phyloP scores from a whole-genome alignment of 805 yeast genomes.

The Cyberlindnera subsufficiens region DNA sequence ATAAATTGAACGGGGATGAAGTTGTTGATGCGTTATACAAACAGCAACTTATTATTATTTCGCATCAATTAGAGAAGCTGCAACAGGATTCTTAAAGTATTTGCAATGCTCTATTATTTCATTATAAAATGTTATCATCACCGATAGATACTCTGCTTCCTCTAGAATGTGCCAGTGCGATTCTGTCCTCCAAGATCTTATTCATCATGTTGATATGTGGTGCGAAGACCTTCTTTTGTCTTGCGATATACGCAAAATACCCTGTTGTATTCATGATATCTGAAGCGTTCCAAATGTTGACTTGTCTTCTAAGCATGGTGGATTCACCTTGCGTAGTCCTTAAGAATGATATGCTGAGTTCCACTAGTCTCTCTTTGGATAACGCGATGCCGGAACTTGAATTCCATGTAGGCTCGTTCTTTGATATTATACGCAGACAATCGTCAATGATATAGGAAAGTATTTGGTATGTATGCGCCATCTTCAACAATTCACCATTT shows the following conservation, averaged over 20 bases:
- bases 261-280: constrained; percentile 17
- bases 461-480: constrained; percentile 29
- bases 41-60: constrained; percentile 13
- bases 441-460: constrained; percentile 44
- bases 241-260: constrained; percentile 15
- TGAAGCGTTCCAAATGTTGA: constrained; percentile 5
- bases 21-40: constrained; percentile 7
- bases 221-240: constrained; percentile 8
- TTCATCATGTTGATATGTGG: constrained; percentile 9
- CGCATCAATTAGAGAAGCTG: constrained; percentile 6
- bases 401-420: constrained; percentile 12
- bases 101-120: background rate
- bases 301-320: constrained; percentile 9
- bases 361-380: constrained; percentile 28
- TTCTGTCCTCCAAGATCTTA: constrained; percentile 16
- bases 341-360: constrained; percentile 28
- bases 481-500: constrained; percentile 55
- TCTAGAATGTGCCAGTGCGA: constrained; percentile 6
- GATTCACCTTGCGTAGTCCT: constrained; percentile 8
- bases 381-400: constrained; percentile 14
- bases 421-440: constrained; percentile 35
- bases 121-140: background rate
- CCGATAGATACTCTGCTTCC: background rate
- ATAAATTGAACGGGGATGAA: constrained; percentile 13
- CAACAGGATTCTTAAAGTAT: constrained; percentile 8